phyloP scores from a whole-genome alignment of 2,329 filamentous ascomycete species.

The Cladosporium sp. region DNA sequence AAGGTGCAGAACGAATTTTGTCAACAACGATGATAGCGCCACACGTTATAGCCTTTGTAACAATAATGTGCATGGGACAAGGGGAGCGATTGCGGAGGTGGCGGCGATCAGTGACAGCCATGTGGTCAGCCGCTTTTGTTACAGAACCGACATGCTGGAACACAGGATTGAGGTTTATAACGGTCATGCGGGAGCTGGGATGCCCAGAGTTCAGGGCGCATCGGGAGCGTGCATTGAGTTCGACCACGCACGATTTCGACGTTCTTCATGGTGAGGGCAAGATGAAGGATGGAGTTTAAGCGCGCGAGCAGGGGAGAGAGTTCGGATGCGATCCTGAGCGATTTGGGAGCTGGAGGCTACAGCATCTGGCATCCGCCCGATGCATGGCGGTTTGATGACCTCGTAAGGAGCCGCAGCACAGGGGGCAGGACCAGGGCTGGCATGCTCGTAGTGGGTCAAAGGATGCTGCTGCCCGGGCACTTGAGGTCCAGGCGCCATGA shows the following conservation, averaged over 20 bases:
- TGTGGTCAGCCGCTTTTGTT: constrained; percentile 6
- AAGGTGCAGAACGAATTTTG: neutral
- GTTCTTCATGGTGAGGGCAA: constrained; percentile 8
- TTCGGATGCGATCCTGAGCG: neutral
- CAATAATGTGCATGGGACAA: neutral
- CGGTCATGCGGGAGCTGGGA: constrained; percentile 7
- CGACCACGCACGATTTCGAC: constrained; percentile 5
- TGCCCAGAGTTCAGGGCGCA: constrained; percentile 7
- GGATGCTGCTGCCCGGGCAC: constrained; percentile 11
- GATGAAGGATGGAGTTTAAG: neutral
- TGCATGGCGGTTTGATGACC: neutral
- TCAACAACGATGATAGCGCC: neutral
- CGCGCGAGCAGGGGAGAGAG: neutral
- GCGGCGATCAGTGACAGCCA: constrained; percentile 4
- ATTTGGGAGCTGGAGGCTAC: neutral
- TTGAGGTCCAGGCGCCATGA: neutral
- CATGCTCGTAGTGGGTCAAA: neutral
- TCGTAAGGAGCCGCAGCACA: neutral
- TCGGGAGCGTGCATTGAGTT: constrained; percentile 13
- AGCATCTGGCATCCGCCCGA: neutral
- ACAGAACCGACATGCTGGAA: constrained; percentile 11
- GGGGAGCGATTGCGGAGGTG: constrained; percentile 8
- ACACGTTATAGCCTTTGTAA: neutral
- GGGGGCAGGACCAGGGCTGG: neutral
- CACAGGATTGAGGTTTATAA: constrained; percentile 12